Conservation (phyloP, 345 rosid species). For the Aquilaria yunnanensis region DNA sequence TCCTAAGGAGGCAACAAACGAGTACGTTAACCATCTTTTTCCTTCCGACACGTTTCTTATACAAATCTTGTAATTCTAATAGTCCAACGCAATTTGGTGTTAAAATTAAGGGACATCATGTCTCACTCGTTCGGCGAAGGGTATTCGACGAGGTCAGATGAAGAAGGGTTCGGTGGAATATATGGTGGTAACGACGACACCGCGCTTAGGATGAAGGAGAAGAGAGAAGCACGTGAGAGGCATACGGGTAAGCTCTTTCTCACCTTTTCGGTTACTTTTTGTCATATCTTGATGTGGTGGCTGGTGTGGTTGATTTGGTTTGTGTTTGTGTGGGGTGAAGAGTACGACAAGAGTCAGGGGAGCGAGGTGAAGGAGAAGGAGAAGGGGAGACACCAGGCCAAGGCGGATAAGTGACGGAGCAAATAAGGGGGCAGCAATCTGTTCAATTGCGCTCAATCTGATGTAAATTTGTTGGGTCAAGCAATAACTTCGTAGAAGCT, state of each 20-base stretch:
- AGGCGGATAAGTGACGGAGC: background rate
- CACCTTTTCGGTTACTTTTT: background rate
- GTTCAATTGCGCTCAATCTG: too few relatives aligned
- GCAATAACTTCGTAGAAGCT: too few relatives aligned
- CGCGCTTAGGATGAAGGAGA: constrained; percentile 10
- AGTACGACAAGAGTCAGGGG: constrained; percentile 65
- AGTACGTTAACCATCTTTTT: too few relatives aligned
- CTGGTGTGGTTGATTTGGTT: background rate
- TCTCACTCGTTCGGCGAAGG: constrained; percentile 75
- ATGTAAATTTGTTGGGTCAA: too few relatives aligned
- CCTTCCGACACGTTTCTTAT: constrained; percentile 9
- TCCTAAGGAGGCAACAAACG: constrained; percentile 17
- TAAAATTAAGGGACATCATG: constrained; percentile 48
- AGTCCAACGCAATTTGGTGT: background rate
- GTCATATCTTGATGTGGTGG: background rate
- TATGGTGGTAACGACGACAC: constrained; percentile 45
- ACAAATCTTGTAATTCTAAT: background rate
- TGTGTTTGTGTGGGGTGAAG: constrained; percentile 17
- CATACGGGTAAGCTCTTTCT: constrained; percentile 44
- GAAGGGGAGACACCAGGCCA: constrained; percentile 46
- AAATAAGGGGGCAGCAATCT: background rate
- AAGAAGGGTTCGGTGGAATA: constrained; percentile 81
- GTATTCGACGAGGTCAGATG: constrained; percentile 66
- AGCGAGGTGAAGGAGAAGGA: constrained; percentile 77
- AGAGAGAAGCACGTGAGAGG: constrained; percentile 35